These are phyloP conservation scores for Wallacemonas collosoma DNA, from an alignment of 208 protist species.

Conservation along the genomic window DNA sequence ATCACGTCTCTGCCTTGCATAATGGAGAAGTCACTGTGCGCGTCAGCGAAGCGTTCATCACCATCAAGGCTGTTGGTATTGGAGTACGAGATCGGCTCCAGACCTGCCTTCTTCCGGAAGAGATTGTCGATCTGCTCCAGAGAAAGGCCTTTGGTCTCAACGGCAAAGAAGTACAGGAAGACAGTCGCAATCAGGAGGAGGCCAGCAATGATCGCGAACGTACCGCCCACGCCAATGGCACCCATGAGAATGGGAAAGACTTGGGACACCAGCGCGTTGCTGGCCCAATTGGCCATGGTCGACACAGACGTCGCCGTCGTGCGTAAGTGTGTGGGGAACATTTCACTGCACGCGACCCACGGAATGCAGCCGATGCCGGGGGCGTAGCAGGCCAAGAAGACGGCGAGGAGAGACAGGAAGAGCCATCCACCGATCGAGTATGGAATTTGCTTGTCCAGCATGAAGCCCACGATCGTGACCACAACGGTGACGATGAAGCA, in stretches of 20 bases:
- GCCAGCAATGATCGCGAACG: slow-evolving; percentile 73
- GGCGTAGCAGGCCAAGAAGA: slow-evolving; percentile 88
- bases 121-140: slow-evolving; percentile 88
- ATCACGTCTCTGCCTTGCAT: not conserved
- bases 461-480: slow-evolving; percentile 67
- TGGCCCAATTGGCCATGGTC: slow-evolving; percentile 92
- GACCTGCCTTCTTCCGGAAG: slow-evolving; percentile 60
- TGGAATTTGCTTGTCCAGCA: slow-evolving; percentile 54
- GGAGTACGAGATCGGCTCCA: slow-evolving; percentile 33
- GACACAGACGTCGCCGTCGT: slow-evolving; percentile 80
- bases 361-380: slow-evolving; percentile 90
- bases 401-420: slow-evolving; percentile 70
- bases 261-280: slow-evolving; percentile 87
- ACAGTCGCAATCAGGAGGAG: slow-evolving; percentile 57
- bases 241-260: slow-evolving; percentile 87
- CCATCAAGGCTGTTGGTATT: slow-evolving; percentile 13
- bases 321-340: slow-evolving; percentile 87
- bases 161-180: slow-evolving; percentile 84
- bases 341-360: slow-evolving; percentile 91
- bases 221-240: slow-evolving; percentile 78
- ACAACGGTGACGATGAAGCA: slow-evolving; percentile 58
- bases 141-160: slow-evolving; percentile 88
- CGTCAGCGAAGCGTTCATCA: slow-evolving; percentile 22
- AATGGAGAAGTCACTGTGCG: slow-evolving; percentile 6
- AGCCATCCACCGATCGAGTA: slow-evolving; percentile 68